A percentile compares a stretch with the other conserved stretches of the same genome.
phyloP scores from a whole-genome alignment of 768 basidiomycete species.

The Lactifluus subvellereus region DNA sequence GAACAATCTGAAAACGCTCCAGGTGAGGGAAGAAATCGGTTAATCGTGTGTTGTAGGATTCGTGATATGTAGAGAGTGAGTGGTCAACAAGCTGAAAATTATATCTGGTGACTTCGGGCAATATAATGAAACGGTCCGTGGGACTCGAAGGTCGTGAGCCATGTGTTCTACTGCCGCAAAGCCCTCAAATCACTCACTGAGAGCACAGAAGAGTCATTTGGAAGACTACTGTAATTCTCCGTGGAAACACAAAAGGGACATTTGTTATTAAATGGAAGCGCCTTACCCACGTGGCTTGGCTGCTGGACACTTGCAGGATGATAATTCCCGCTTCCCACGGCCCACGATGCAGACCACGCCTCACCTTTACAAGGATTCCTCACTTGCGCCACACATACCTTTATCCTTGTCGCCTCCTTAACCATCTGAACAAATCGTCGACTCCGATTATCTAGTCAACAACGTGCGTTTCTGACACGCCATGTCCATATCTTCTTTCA shows the following conservation, averaged over 20 bases:
- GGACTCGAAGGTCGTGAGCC: no score
- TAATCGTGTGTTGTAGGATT: not conserved
- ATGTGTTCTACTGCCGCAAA: no score
- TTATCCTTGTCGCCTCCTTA: not conserved
- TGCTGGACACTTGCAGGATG: not conserved
- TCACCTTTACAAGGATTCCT: not conserved
- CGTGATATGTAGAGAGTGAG: not conserved
- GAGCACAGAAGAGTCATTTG: no score
- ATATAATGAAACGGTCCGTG: no score
- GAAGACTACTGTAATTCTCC: no score
- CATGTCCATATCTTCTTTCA: constrained; percentile 23
- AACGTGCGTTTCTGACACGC: constrained; percentile 15
- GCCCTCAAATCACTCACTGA: no score
- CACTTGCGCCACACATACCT: not conserved
- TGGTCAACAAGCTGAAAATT: not conserved
- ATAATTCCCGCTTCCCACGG: not conserved
- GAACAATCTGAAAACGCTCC: not conserved
- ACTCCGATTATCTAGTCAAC: constrained; percentile 1
- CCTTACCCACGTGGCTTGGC: not conserved
- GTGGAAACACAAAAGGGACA: no score
- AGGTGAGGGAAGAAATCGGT: not conserved
- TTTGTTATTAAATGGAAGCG: no score
- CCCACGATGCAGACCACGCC: constrained; percentile 11
- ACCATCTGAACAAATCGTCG: not conserved
- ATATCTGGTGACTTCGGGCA: no score